Conservation (phyloP, 768 basidiomycete species). For the Rossbeevera mucosa region DNA sequence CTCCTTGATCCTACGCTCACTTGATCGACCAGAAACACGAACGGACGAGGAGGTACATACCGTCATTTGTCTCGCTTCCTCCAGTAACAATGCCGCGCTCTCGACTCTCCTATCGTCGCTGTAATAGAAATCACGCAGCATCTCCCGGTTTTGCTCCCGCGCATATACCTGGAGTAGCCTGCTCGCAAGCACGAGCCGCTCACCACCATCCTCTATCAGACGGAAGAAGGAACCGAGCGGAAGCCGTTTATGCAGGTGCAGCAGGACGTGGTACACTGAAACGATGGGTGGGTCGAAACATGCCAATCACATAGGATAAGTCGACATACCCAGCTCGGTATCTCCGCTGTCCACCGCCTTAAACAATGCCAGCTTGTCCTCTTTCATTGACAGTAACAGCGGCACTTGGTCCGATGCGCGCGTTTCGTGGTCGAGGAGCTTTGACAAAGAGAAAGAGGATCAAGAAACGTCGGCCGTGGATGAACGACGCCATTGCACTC, state of each 20-base stretch:
- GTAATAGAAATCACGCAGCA: slow-evolving; percentile 95
- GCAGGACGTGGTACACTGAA: slow-evolving; percentile 87
- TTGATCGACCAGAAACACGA: neutral
- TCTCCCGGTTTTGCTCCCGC: slow-evolving; percentile 82
- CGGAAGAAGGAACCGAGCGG: slow-evolving; percentile 91
- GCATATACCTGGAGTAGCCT: slow-evolving; percentile 86
- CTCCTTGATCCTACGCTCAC: slow-evolving; percentile 57
- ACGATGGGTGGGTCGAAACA: neutral
- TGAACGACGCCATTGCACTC: neutral
- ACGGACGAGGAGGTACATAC: slow-evolving; percentile 37
- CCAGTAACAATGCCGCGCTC: slow-evolving; percentile 83
- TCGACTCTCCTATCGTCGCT: slow-evolving; percentile 95
- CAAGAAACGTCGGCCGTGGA: neutral
- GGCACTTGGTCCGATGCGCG: slow-evolving; percentile 91
- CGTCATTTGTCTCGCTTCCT: slow-evolving; percentile 66
- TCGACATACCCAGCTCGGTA: slow-evolving; percentile 76
- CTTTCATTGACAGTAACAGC: slow-evolving; percentile 89
- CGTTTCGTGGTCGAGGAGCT: slow-evolving; percentile 90
- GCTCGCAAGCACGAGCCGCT: slow-evolving; percentile 66
- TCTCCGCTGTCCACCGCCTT: slow-evolving; percentile 96
- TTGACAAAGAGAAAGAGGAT: neutral
- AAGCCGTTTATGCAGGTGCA: slow-evolving; percentile 79
- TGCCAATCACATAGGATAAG: neutral
- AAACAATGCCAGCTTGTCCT: slow-evolving; percentile 78
- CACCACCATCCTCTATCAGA: slow-evolving; percentile 86